Evolutionary conservation across 495 filamentous ascomycete species (phyloP).

Genomic region (Penicillium cataractarum): DNA sequence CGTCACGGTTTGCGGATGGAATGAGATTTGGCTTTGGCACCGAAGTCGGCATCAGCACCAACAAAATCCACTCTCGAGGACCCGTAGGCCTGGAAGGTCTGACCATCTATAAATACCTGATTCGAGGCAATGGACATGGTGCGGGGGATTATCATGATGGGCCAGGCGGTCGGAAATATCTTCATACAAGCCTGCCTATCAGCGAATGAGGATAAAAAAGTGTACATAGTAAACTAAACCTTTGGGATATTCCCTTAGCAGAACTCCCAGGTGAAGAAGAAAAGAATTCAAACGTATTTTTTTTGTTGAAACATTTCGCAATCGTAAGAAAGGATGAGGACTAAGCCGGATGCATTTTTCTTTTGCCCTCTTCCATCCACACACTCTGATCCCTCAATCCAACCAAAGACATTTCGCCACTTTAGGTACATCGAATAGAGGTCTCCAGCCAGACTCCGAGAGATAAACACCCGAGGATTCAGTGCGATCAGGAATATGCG

Average conservation of each 20-base stretch:
- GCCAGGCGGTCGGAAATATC: conserved; percentile 50
- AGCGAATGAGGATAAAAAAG: neutral
- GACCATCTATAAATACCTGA: conserved; percentile 95
- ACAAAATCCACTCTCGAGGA: conserved; percentile 94
- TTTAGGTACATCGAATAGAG: conserved; percentile 35
- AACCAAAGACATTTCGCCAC: conserved; percentile 29
- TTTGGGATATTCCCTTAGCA: neutral
- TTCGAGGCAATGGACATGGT: conserved; percentile 78
- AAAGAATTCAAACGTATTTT: conserved; percentile 23
- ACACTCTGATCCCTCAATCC: conserved; percentile 28
- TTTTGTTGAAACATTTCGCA: conserved; percentile 33
- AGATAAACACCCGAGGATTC: conserved; percentile 23
- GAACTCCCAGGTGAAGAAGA: conserved; percentile 2
- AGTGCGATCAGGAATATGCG: conserved; percentile 17
- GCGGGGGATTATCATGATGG: conserved; percentile 74
- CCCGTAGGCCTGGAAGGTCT: conserved; percentile 93
- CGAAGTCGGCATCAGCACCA: conserved; percentile 97
- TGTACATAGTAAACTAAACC: neutral
- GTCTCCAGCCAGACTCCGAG: conserved; percentile 24
- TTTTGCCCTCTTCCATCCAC: conserved; percentile 35
- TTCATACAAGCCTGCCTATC: conserved; percentile 37
- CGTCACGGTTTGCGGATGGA: conserved; percentile 91
- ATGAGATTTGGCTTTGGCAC: conserved; percentile 98
- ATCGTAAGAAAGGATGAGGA: conserved; percentile 36
- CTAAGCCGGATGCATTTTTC: conserved; percentile 41